Evolutionary conservation across 176 grass and related monocot species (phyloP), one percentile per base, ranked within the genome.

Genomic region (Ananas comosus): DNA sequence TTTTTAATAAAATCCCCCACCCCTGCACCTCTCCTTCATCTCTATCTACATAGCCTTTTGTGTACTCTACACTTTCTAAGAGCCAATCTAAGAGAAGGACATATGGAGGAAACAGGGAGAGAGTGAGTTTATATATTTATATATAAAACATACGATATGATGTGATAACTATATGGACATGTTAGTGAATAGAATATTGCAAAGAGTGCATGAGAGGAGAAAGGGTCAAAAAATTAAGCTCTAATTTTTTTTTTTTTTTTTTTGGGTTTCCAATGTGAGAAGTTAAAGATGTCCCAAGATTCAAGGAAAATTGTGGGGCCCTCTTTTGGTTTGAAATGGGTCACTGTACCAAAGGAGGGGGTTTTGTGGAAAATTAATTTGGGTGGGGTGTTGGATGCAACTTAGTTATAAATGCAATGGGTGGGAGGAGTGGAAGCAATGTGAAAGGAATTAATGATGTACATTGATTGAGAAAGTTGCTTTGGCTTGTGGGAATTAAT

Each of bases 61-160:
- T 65, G 52, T 53, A 21, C 33, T 42, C 4, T 42, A 42, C 33
- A 7, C 33, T 42, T 42, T 7, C 33, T 42, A 42, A 42, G 33
- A 42, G 33, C 33, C 33, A 42, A 42, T 7, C 7, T 8, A 42
- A 42, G 33, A 42, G 33, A 42, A 7, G 33, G 33, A 42, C 33
- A 42, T 42, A 42, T 42, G 9, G 12, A 53, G n/a, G 69, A 72
- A 25, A 51, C 21, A 1, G 42, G 17, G 18, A 33, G 18, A 33
- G 21, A 65, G 47, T 21, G 48, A 68, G 22, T 52, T 42, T 13
- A 42, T 27, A 69, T 71, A 49, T 53, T 51, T 79, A 29, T 56
- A 71, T 72, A 72, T 63, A 66, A 63, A 80, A 68, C n/a, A 65
- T 11, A 63, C 71, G 67, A 78, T 29, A 67, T 67, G n/a, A 48